Conservation (phyloP, 2,329 filamentous ascomycete genomes). For the Aspergillus neoniger region DNA sequence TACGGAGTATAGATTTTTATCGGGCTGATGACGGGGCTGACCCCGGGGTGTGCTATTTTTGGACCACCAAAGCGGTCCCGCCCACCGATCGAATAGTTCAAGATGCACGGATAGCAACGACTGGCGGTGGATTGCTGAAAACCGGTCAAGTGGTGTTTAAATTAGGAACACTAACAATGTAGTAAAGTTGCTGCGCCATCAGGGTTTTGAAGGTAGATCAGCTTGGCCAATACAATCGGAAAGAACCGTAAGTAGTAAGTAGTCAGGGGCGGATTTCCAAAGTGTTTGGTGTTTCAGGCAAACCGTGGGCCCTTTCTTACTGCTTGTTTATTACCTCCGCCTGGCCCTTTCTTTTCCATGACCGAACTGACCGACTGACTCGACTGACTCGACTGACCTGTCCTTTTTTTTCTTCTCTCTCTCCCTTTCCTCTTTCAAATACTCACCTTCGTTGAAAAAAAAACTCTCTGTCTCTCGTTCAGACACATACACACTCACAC, state of each 20-base stretch:
- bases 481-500: no score
- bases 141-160: background rate
- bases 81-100: background rate
- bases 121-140: background rate
- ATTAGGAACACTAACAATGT: background rate
- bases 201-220: background rate
- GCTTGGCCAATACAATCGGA: background rate
- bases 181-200: background rate
- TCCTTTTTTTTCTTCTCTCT: background rate
- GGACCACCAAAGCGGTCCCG: background rate
- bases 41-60: conserved; percentile 9
- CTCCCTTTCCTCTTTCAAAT: background rate
- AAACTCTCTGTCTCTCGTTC: background rate
- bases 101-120: background rate
- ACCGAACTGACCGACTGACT: background rate
- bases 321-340: conserved; percentile 7
- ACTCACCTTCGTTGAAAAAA: background rate
- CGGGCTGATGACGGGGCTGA: background rate
- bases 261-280: background rate
- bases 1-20: background rate
- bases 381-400: background rate
- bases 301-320: background rate
- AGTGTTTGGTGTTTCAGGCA: conserved; percentile 2
- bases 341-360: background rate
- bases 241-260: background rate